Base-by-base conservation (phyloP, 768 basidiomycete genomes). In the Suillus lakei region DNA sequence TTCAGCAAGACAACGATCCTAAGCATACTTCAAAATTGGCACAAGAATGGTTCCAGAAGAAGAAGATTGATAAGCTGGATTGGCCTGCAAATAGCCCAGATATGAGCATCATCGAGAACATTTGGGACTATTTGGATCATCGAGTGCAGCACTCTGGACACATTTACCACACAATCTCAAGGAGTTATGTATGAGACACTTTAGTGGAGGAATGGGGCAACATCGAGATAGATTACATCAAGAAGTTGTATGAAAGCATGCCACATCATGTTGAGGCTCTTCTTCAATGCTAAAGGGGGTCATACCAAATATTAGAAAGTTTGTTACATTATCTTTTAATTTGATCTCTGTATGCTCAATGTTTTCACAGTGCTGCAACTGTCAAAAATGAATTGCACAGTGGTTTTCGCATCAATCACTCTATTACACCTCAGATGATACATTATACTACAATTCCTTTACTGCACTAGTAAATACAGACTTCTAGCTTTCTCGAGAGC, bases 1-100 rank as follows among this genome's bases (percentile, higher is more conserved):
- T 78, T 61, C 74, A 77, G 60, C 79, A 82, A 26, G 78, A 82
- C 64, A 79, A 78, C 53, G 69, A 80, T 69, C 78, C 72, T 10
- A 82, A 80, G 68, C 80, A 81, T 69, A 80, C 69, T 2, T 67
- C 72, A 21, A 68, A 70, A 46, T 21, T 74, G 16, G 72, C 69
- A 8, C 32, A 65, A n/a, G 60, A 48, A 3, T 81, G 77, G 76
- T 77, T 82, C 58, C 8, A 48, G 13, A 60, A 76, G 15, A 65
- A 80, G 26, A 38, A 74, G 34, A 41, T 80, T 28, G 32, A 71
- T 48, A 50, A 71, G 12, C 63, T 82, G 9, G n/a, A 32, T 1
- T 82, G 79, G 79, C 74, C 74, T 9, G 62, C 79, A 3, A 66
- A 64, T 41, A 75, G 73, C 39, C 78, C 79, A 1, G 78, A 81